These are phyloP conservation scores for Tolypocladium amazonense DNA, from an alignment of 2,329 filamentous ascomycete species.

Conservation along the genomic window DNA sequence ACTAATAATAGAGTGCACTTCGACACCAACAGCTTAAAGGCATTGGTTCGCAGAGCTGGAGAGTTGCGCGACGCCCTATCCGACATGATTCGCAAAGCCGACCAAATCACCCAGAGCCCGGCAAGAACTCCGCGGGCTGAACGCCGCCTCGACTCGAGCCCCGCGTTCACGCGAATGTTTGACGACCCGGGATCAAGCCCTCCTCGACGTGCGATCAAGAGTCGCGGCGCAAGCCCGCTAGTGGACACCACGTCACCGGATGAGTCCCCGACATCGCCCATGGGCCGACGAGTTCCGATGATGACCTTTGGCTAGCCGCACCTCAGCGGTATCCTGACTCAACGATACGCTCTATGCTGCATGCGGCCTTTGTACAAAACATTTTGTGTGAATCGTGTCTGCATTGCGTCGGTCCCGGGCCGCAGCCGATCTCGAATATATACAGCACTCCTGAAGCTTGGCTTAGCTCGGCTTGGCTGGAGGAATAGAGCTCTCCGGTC, in stretches of 20 bases:
- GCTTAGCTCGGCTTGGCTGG: not conserved
- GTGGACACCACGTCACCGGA: constrained; percentile 39
- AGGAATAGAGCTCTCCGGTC: not conserved
- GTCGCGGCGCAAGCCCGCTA: constrained; percentile 42
- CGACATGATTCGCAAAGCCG: constrained; percentile 47
- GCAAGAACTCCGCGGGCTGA: constrained; percentile 36
- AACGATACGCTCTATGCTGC: not conserved
- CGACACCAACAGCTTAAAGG: constrained; percentile 58
- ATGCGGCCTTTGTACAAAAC: constrained; percentile 16
- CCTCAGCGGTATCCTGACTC: not conserved
- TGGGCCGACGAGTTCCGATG: constrained; percentile 48
- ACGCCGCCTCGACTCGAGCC: constrained; percentile 43
- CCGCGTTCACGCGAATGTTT: constrained; percentile 58
- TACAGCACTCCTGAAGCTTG: constrained; percentile 1
- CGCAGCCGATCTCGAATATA: constrained; percentile 10
- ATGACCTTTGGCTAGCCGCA: constrained; percentile 46
- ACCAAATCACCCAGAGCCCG: constrained; percentile 47
- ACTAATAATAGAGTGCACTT: constrained; percentile 49
- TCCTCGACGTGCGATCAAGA: constrained; percentile 37
- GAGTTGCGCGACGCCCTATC: constrained; percentile 49
- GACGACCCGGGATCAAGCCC: constrained; percentile 49
- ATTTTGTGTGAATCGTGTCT: constrained; percentile 18
- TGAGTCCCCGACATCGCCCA: constrained; percentile 37
- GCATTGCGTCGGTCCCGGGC: constrained; percentile 25
- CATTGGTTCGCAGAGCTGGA: constrained; percentile 52